Evolutionary conservation across 306 rosid genomes (phyloP), one percentile per base, ranked within the genome.

Genomic region (Canavalia gladiata): DNA sequence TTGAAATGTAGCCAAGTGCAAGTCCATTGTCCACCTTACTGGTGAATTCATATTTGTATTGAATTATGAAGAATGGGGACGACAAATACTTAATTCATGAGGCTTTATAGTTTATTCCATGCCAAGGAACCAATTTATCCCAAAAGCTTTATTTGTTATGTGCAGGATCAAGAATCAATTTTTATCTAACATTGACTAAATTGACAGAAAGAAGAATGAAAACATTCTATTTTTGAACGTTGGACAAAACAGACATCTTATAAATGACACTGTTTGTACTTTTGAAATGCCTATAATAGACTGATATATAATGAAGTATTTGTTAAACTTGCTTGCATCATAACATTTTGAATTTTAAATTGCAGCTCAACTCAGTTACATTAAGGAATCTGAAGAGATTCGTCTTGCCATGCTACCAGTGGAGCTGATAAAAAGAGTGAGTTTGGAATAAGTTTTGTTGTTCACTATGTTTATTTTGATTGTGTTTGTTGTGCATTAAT

Each of bases 371-470:
- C 88, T 84, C 69, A 82, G 76, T 47, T 91, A 89, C 74, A 85
- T 95, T 52, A 84, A 82, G 83, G 94, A 93, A 87, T 90, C 97
- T 62, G 97, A 95, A 84, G 92, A 89, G 79, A 90, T 90, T 75
- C 97, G 99, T 69, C 92, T 93, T 76, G 92, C 97, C 37, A 88
- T 95, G 99, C 90, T 80, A 80, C 97, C 99, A n/a, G 68, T 90
- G 92, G 90, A 93, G 55, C 91, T 95, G 75, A 95, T 95, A 62
- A 90, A 90, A 84, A 90, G 99, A 89, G 99, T 92, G 82, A 89
- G 90, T 79, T 55, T 75, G 18, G 29, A 72, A 75, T 51, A 57
- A 47, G 47, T 78, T 68, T 59, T 72, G 7, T 52, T 75, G 34
- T 83, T 83, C 56, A 30, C 39, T 68, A 8, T 78, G 10, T 75